Evolutionary conservation across 1,284 basidiomycete species (phyloP), one percentile per base, ranked within the genome.

Genomic region (Macrocybe sp.): DNA sequence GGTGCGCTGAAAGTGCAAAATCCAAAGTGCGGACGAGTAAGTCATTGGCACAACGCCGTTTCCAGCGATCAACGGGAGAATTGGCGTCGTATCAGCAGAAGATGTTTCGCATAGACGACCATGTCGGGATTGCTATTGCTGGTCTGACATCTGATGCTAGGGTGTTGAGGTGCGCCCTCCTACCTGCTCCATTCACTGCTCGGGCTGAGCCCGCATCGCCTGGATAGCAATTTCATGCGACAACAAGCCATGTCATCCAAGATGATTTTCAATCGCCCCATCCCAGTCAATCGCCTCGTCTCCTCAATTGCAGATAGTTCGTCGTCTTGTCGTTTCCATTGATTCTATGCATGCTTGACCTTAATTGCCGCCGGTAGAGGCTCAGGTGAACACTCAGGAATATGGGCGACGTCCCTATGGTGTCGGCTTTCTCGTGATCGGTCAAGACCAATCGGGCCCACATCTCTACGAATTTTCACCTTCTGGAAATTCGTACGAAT

Each of bases 11-110:
- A 11, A 9, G 12, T 31, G 29, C 30, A 16, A 35, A 28, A 47
- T 12, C 32, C 34, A 16, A 32, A 31, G 30, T 45, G 14, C 37
- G 40, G 12, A 8, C 3, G 9, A 28, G 8, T 16, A 42, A 16
- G 38, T 47, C 30, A 14, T 41, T 37, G 22, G 14, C 29, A 22
- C 22, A 22, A 22, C 12, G 8, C 28, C n/a, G 12, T 35, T n/a
- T 38, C 31, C 8, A 99, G 94, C 83, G 96, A 66, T 98, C 96
- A n/a, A 96, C 94, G 7, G 95, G 95, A 54, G 97, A 99, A 70
- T 82, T 99, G 46, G 96, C 97, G 10, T 92, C 90, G 36, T 98
- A 99, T 76, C 97, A 99, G 67, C 95, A 99, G 75, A 99, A 99
- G 81, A 91, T 99, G 85, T 96, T 97, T 68, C 81, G 93, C 62